phyloP scores from a whole-genome alignment of 208 protist genomes.

The Trypanosomatidae sp. region DNA sequence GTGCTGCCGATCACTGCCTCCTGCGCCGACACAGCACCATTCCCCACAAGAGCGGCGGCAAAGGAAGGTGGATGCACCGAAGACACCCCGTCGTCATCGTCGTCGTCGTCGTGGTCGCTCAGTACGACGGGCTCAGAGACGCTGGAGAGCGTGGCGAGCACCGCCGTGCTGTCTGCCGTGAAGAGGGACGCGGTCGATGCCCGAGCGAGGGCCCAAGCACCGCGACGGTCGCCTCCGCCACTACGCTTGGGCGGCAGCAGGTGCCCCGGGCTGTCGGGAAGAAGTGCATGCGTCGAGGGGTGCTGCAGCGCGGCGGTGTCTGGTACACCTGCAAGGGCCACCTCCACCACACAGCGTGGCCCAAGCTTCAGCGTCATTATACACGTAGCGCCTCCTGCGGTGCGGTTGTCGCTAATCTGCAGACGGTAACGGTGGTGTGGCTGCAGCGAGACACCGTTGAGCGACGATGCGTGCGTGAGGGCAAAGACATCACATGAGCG shows the following conservation, averaged over 20 bases:
- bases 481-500: constrained; percentile 25
- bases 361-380: too few species aligned
- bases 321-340: too few species aligned
- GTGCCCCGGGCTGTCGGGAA: too few species aligned
- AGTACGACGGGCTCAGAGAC: constrained; percentile 20
- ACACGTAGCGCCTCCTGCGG: too few species aligned
- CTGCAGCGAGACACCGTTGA: constrained; percentile 34
- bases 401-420: too few species aligned
- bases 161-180: constrained; percentile 20
- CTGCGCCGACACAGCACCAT: too few species aligned
- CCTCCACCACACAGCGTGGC: too few species aligned
- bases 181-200: constrained; percentile 13
- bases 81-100: neutral
- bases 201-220: neutral
- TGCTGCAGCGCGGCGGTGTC: too few species aligned
- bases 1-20: too few species aligned
- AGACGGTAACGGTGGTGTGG: constrained; percentile 45
- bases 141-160: constrained; percentile 22
- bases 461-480: constrained; percentile 2
- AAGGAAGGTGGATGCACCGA: too few species aligned
- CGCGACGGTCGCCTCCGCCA: neutral
- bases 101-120: constrained; percentile 14
- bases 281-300: too few species aligned
- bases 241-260: neutral
- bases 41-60: too few species aligned